phyloP scores from a whole-genome alignment of 768 basidiomycete species.

The Mycena leptocephala region DNA sequence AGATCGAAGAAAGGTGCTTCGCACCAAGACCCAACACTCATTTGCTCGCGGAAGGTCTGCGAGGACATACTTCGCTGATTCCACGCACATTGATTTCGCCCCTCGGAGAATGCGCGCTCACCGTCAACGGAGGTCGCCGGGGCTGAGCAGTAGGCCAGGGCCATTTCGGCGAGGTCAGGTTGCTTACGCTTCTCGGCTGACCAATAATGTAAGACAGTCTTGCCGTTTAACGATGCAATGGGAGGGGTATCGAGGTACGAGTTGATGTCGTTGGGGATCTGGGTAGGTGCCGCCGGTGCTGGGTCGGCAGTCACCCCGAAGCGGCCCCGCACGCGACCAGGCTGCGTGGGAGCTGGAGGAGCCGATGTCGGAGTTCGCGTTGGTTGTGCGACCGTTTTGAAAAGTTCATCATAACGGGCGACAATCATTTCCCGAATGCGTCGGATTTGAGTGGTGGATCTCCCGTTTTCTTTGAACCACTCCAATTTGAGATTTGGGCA shows the following conservation, averaged over 20 bases:
- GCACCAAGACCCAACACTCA: slow-evolving; percentile 26
- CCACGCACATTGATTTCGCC: slow-evolving; percentile 28
- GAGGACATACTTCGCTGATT: slow-evolving; percentile 33
- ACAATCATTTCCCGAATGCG: slow-evolving; percentile 1
- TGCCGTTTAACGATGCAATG: background rate
- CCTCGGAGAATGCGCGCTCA: slow-evolving; percentile 30
- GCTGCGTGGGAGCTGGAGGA: background rate
- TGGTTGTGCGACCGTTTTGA: background rate
- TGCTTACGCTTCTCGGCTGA: background rate
- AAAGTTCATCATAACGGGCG: background rate
- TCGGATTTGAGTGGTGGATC: background rate
- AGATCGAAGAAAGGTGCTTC: slow-evolving; percentile 29
- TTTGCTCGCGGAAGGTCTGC: slow-evolving; percentile 33
- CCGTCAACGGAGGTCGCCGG: slow-evolving; percentile 30
- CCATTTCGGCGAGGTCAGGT: slow-evolving; percentile 22
- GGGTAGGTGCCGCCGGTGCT: background rate
- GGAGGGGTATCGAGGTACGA: slow-evolving; percentile 11
- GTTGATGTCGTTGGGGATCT: slow-evolving; percentile 11
- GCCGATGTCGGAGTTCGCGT: background rate
- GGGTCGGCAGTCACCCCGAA: background rate
- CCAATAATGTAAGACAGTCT: slow-evolving; percentile 27
- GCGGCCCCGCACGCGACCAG: background rate
- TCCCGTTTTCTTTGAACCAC: background rate
- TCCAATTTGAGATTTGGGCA: slow-evolving; percentile 10
- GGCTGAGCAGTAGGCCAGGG: slow-evolving; percentile 17